These are phyloP conservation scores for Neurospora sp. DNA, from an alignment of 495 filamentous ascomycete species.

Conservation along the genomic window DNA sequence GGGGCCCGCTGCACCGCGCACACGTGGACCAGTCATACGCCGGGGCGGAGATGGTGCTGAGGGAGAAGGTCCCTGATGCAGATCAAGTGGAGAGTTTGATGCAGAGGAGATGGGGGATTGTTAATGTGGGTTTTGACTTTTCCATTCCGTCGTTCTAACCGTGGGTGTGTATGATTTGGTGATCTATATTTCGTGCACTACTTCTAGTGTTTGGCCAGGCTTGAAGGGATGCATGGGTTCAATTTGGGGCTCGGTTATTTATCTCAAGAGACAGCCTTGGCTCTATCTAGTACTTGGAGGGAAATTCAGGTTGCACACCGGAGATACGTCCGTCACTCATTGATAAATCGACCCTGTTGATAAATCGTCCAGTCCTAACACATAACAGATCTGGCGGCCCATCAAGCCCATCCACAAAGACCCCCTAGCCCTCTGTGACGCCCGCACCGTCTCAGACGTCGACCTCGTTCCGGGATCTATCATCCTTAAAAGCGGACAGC, in stretches of 20 bases:
- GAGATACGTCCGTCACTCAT: no score
- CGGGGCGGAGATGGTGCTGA: conserved; percentile 45
- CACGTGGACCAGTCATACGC: conserved; percentile 64
- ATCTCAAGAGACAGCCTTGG: no score
- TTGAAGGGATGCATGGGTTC: no score
- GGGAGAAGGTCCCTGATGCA: conserved; percentile 42
- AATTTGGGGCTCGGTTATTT: no score
- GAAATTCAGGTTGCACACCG: no score
- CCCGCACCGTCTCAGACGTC: conserved; percentile 46
- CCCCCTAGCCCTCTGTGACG: conserved; percentile 53
- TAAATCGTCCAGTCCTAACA: neutral
- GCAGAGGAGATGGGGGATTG: conserved; percentile 54
- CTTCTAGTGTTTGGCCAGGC: no score
- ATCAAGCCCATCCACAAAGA: conserved; percentile 54
- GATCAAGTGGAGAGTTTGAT: conserved; percentile 30
- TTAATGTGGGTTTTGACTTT: conserved; percentile 55
- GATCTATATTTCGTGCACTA: no score
- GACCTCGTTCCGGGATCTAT: conserved; percentile 62
- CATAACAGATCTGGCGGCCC: conserved; percentile 50
- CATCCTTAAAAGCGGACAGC: conserved; percentile 51
- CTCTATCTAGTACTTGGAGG: no score
- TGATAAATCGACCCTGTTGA: no score
- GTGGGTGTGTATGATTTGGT: no score
- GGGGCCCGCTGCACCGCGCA: conserved; percentile 54
- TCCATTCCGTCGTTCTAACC: no score